Conservation (phyloP, 345 rosid species). For the Melastoma malabathricum region DNA sequence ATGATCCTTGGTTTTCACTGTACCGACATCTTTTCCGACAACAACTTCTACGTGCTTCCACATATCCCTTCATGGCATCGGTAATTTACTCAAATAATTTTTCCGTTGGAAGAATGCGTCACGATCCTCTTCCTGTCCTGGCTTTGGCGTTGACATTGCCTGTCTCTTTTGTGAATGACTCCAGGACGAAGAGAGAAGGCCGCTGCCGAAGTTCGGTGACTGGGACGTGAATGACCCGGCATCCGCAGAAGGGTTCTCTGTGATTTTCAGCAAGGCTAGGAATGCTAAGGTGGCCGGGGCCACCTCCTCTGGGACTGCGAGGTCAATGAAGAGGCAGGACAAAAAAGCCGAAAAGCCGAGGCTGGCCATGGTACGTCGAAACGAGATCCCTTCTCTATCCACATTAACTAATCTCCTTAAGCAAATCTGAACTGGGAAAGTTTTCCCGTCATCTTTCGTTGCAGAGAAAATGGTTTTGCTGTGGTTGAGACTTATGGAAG, state of each 20-base stretch:
- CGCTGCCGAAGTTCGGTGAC: constrained; percentile 14
- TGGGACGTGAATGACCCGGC: constrained; percentile 16
- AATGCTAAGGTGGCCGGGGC: constrained; percentile 10
- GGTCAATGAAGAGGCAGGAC: not conserved
- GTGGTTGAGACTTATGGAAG: constrained; percentile 3
- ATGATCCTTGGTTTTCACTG: too few species aligned
- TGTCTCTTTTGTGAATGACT: not conserved
- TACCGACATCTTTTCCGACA: too few species aligned
- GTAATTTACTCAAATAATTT: too few species aligned
- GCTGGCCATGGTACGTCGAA: too few species aligned
- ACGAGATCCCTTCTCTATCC: too few species aligned
- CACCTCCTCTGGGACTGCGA: not conserved
- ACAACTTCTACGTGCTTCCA: too few species aligned
- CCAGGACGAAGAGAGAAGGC: constrained; percentile 2
- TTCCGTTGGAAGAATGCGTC: too few species aligned
- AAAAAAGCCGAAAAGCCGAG: too few species aligned
- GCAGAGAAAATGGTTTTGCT: constrained; percentile 17
- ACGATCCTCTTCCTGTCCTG: too few species aligned
- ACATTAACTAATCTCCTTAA: too few species aligned
- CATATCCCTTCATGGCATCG: too few species aligned
- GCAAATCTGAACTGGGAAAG: not conserved
- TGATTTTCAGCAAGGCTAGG: constrained; percentile 11
- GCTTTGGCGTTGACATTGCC: too few species aligned
- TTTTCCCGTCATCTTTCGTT: not conserved
- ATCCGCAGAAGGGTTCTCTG: constrained; percentile 9